Percentiles rank a stretch among this genome's conserved stretches.
phyloP scores from a whole-genome alignment of 2,329 filamentous ascomycete genomes.

The Bimuria novae-zelandiae region DNA sequence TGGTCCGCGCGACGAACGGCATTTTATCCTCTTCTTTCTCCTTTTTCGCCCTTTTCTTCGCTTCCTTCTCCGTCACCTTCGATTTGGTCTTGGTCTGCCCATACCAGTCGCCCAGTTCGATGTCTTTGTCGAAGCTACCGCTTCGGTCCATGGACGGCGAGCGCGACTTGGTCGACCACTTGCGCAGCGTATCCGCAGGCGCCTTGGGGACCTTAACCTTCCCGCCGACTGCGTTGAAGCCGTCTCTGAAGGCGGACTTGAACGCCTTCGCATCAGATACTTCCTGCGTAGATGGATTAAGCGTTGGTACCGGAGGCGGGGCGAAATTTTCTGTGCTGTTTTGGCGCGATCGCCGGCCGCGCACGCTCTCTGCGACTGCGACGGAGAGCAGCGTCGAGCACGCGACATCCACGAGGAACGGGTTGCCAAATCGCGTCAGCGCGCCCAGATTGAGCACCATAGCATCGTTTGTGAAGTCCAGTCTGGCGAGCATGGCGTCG shows the following conservation, averaged over 20 bases:
- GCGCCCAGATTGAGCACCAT: conserved; percentile 52
- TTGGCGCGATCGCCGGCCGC: conserved; percentile 26
- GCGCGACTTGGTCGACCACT: conserved; percentile 26
- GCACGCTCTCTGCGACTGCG: conserved; percentile 51
- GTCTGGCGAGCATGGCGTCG: conserved; percentile 48
- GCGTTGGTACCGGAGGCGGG: conserved; percentile 35
- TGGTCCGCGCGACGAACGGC: conserved; percentile 45
- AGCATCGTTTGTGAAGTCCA: conserved; percentile 50
- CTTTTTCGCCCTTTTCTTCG: not conserved
- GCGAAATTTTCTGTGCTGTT: conserved; percentile 34
- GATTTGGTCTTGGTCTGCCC: conserved; percentile 30
- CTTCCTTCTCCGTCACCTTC: conserved; percentile 1
- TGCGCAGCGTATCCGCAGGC: conserved; percentile 23
- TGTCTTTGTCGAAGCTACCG: conserved; percentile 40
- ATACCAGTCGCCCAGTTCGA: conserved; percentile 45
- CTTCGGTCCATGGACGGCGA: conserved; percentile 7
- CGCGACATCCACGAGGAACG: conserved; percentile 53
- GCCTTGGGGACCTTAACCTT: conserved; percentile 27
- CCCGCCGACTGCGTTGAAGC: conserved; percentile 38
- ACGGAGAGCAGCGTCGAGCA: conserved; percentile 50
- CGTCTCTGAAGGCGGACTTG: conserved; percentile 38
- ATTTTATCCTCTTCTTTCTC: conserved; percentile 43
- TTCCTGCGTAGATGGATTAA: conserved; percentile 25
- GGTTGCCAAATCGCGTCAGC: conserved; percentile 49
- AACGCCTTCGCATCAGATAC: conserved; percentile 35